Evolutionary conservation across 2,329 filamentous ascomycete species (phyloP), one percentile per base, ranked within the genome.

Genomic region (Aureobasidium sp.): DNA sequence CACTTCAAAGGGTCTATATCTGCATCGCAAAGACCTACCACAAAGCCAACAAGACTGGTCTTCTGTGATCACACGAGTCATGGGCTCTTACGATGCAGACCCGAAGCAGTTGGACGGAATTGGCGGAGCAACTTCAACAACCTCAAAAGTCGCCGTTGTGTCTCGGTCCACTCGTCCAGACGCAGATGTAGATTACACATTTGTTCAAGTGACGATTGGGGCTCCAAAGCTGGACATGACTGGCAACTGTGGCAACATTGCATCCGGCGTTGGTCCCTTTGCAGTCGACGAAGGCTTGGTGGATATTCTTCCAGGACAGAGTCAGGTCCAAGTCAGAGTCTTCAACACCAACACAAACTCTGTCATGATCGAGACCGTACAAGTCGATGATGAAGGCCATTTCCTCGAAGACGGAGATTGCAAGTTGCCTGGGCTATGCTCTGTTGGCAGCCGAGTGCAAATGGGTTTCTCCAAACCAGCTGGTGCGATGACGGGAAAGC

Each of bases 1-100:
- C 34, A 75, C 74, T 8, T 75, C 73, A 3, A 76, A 76, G 59
- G 75, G 75, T 3, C 70, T 77, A 2, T 77, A 75, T 63, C 66
- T 77, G 9, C 73, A 76, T 27, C 65, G 67, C 27, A 69, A 72
- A 53, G 64, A 74, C 47, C 69, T 75, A 7, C 73, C 72, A 2
- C 34, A 45, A 2, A 67, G 68, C 6, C 52, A 64, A 22, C 57
- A 68, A 15, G 64, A 66, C 20, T 73, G 72, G 72, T 67, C 62
- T 1, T 65, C 69, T 0, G 70, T 73, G 29, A 63, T 75, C 3
- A 64, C 72, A n/a, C 68, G 69, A 5, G 69, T 69, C 0, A 71
- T 74, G 70, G 73, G 73, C 2, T 74, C 71, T 1, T 62, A 66
- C 14, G 65, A 71, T 45, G 66, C 64, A 11, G 70, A 68, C 39